Evolutionary conservation across 2,329 filamentous ascomycete species (phyloP).

Genomic region (Botrytis aclada): DNA sequence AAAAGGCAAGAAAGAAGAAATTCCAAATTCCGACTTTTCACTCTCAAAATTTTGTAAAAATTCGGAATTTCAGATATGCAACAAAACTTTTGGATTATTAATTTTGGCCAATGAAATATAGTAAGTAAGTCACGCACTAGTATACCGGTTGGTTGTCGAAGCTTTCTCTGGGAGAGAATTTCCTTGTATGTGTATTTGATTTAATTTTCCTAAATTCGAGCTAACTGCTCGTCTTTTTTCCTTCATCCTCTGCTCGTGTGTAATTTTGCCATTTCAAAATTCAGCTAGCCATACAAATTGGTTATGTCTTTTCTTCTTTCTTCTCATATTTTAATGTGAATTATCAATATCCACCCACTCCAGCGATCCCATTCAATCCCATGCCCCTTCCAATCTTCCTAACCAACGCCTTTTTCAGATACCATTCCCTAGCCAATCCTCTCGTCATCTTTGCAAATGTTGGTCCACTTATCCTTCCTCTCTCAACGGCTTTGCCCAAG

Average conservation of each 20-base stretch:
- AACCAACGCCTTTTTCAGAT: slow-evolving; percentile 76
- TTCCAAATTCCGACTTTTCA: background rate
- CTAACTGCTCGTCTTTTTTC: background rate
- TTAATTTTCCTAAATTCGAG: background rate
- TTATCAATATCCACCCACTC: slow-evolving; percentile 9
- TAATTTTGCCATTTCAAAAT: background rate
- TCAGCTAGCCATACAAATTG: background rate
- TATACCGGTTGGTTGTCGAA: background rate
- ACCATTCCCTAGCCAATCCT: slow-evolving; percentile 73
- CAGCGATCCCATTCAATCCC: slow-evolving; percentile 50
- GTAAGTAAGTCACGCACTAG: background rate
- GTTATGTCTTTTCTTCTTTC: background rate
- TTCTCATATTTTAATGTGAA: background rate
- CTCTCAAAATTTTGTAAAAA: too few species aligned
- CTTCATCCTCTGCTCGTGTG: background rate
- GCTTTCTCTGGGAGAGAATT: background rate
- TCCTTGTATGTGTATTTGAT: background rate
- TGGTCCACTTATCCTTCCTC: slow-evolving; percentile 65
- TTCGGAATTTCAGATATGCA: background rate
- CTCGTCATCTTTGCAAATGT: slow-evolving; percentile 77
- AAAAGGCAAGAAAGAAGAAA: background rate
- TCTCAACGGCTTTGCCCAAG: slow-evolving; percentile 70
- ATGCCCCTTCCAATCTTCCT: slow-evolving; percentile 75
- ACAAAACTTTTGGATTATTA: background rate
- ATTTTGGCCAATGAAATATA: background rate